phyloP scores from a whole-genome alignment of 2,329 filamentous ascomycete genomes.

The Colletotrichum chrysophilum region DNA sequence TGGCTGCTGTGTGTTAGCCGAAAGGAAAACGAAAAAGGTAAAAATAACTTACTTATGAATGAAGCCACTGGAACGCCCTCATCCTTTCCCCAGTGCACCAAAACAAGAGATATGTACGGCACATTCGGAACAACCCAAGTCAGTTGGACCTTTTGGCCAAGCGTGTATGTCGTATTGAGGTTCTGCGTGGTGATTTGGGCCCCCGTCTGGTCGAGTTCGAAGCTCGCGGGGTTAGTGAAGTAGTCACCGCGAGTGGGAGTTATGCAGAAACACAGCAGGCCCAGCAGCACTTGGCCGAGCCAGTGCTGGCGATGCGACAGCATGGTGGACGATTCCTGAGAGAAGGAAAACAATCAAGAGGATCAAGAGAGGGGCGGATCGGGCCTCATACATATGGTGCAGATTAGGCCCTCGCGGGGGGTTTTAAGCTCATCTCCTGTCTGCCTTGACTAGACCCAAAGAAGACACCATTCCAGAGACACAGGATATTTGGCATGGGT shows the following conservation, averaged over 20 bases:
- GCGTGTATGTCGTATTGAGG: background rate
- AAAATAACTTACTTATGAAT: background rate
- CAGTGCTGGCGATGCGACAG: constrained; percentile 51
- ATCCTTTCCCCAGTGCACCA: constrained; percentile 10
- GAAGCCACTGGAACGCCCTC: background rate
- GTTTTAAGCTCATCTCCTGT: background rate
- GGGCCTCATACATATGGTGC: background rate
- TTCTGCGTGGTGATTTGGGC: background rate
- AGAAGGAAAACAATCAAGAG: background rate
- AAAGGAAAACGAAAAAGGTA: no score
- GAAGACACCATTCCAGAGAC: background rate
- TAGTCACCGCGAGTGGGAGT: background rate
- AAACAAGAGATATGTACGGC: background rate
- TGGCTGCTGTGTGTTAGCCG: background rate
- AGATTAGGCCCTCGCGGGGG: background rate
- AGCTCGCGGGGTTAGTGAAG: constrained; percentile 13
- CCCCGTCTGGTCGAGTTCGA: constrained; percentile 1
- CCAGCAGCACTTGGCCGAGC: constrained; percentile 34
- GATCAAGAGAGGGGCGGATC: background rate
- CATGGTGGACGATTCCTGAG: background rate
- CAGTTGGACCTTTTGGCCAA: background rate
- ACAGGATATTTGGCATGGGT: background rate
- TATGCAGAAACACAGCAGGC: background rate
- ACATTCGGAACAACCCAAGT: constrained; percentile 5
- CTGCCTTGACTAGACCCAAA: constrained; percentile 9